A percentile compares a stretch with the other conserved stretches of the same genome.
Conservation (phyloP, 306 rosid genomes). For the Cucurbita argyrosperma region DNA sequence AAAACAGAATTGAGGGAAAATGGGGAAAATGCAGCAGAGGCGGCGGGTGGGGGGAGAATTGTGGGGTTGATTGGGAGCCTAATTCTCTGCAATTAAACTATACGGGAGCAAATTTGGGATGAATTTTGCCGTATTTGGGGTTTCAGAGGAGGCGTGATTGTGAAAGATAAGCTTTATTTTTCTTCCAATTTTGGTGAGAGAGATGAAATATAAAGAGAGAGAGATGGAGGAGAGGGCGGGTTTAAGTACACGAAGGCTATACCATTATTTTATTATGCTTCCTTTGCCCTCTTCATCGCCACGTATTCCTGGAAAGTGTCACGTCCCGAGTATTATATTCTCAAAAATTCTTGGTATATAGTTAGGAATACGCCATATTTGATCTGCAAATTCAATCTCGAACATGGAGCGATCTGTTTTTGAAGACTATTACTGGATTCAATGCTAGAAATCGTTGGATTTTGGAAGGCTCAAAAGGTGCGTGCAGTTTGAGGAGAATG, state of each 20-base stretch:
- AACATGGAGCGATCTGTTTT: too few species aligned
- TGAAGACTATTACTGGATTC: too few species aligned
- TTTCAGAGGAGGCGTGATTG: neutral
- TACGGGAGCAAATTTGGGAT: neutral
- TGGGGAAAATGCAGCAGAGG: neutral
- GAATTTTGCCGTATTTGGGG: neutral
- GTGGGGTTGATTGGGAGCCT: neutral
- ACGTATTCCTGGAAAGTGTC: neutral
- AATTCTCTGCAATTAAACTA: neutral
- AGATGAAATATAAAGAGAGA: neutral
- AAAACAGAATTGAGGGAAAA: neutral
- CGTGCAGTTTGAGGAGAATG: too few species aligned
- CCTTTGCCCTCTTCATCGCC: neutral
- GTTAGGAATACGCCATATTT: too few species aligned
- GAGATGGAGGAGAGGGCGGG: neutral
- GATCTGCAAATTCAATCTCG: too few species aligned
- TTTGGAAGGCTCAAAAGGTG: too few species aligned
- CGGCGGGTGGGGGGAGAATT: neutral
- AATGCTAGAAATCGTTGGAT: too few species aligned
- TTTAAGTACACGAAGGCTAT: neutral
- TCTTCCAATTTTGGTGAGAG: neutral
- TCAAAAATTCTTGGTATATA: too few species aligned
- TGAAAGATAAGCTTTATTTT: conserved; percentile 1
- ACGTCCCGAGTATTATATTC: too few species aligned
- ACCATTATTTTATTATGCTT: neutral